Base-by-base conservation (phyloP, 306 rosid species). In the Rosa multiflora region DNA sequence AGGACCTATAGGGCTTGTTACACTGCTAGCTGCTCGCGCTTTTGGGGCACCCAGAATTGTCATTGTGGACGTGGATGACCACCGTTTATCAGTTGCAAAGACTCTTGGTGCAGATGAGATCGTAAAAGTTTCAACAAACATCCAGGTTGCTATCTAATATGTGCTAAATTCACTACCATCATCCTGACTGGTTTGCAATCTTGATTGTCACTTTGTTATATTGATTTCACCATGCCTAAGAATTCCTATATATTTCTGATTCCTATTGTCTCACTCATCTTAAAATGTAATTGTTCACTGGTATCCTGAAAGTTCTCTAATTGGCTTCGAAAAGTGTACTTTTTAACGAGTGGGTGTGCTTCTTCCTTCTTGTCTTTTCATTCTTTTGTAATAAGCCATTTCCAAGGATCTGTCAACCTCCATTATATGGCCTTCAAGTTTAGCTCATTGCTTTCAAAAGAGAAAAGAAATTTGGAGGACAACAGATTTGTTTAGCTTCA, bases 1-100 rank as follows among this genome's bases (percentile, higher is more conserved):
- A 17, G 98, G 98, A 81, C 98, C 98, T 5, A 94, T 94, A 48
- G 97, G 98, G 77, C 96, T 94, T 26, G 97, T 94, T 72, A 86
- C 97, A 35, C 49, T 92, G 93, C 92, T 92, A 56, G 89, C 98
- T 55, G 98, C 96, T 63, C 96, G 88, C 0, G 98, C 98, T 66
- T 92, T 92, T 61, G 93, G 98, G 8, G 91, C 92, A 46, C 93
- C 96, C 5, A 85, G 78, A 86, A 87, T 92, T 56, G 81, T 90
- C 76, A 71, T 94, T 37, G 91, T 73, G n/a, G 96, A 94, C 78
- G 91, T 92, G 15, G 97, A 92, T 82, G 96, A 86, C 70, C 79
- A 82, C 77, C 93, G 94, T 80, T 86, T 94, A 79, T 89, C 97
- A 14, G 94, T 94, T 44, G 98, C 97, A 12, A 90, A 92, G 80